Evolutionary conservation across 768 basidiomycete genomes (phyloP).

Genomic region (Cyclocybe cylindracea): DNA sequence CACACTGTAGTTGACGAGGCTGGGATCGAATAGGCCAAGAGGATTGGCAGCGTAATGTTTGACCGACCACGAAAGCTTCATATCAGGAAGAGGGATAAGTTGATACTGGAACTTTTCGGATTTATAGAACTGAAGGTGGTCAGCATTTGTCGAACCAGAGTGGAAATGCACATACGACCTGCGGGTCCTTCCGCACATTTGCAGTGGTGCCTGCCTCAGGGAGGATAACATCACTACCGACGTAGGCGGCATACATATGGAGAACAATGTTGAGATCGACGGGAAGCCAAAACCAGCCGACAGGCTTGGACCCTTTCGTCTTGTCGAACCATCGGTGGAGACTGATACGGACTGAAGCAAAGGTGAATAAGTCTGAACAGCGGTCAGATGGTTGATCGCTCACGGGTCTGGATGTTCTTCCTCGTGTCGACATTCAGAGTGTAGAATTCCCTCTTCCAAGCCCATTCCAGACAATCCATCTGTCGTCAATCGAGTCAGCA

Average conservation of each 20-base stretch:
- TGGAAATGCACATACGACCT: not conserved
- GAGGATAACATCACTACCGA: not conserved
- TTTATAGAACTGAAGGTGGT: not conserved
- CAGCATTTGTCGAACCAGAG: not conserved
- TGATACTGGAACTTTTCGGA: not conserved
- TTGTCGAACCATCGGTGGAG: conserved; percentile 1
- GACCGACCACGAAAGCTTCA: not conserved
- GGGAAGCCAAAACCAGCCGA: not conserved
- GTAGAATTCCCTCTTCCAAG: not conserved
- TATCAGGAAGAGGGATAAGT: not conserved
- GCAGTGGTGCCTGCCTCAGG: not conserved
- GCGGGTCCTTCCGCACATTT: not conserved
- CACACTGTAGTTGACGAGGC: not conserved
- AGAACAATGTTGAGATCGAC: not conserved
- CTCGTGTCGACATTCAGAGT: conserved; percentile 1
- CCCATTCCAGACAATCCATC: not conserved
- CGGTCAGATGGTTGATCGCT: not conserved
- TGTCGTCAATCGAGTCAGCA: not conserved
- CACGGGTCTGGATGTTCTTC: not conserved
- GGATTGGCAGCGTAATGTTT: not conserved
- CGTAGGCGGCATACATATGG: not conserved
- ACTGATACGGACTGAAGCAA: not conserved
- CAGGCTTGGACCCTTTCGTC: not conserved
- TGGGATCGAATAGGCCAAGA: not conserved
- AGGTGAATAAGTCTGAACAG: not conserved